These are phyloP conservation scores for Aquilaria sinensis DNA, from an alignment of 345 rosid species.

Conservation along the genomic window DNA sequence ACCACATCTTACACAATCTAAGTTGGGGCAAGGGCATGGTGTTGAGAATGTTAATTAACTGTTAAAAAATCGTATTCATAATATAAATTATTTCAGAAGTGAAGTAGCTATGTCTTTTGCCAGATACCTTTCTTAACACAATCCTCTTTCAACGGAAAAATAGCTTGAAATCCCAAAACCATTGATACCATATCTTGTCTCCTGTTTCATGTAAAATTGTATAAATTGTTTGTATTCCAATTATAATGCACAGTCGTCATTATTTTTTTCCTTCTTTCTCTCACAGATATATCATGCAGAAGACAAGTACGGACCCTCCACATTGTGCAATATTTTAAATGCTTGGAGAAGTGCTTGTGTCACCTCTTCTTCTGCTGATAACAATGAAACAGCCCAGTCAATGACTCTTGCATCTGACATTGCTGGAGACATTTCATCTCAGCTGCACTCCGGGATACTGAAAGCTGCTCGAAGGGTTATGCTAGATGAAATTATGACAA, in stretches of 20 bases:
- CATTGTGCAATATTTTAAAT: slow-evolving; percentile 47
- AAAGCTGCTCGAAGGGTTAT: slow-evolving; percentile 74
- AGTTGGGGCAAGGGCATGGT: no score
- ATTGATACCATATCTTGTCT: no score
- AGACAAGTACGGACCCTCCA: slow-evolving; percentile 43
- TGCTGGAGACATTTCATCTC: slow-evolving; percentile 66
- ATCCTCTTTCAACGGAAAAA: no score
- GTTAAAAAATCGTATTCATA: no score
- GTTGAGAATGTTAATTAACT: no score
- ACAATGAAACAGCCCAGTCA: slow-evolving; percentile 24
- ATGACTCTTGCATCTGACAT: slow-evolving; percentile 41
- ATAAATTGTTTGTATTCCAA: no score
- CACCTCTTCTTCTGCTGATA: slow-evolving; percentile 15
- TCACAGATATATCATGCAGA: slow-evolving; percentile 65
- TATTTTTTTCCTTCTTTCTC: slow-evolving; percentile 5
- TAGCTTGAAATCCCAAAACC: no score
- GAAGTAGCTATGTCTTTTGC: no score
- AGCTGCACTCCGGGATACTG: slow-evolving; percentile 75
- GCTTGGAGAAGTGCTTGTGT: slow-evolving; percentile 36
- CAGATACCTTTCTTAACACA: no score
- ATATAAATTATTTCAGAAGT: no score
- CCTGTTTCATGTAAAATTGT: no score
- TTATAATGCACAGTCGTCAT: neutral
- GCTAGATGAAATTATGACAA: slow-evolving; percentile 77
- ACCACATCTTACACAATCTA: no score